A percentile compares a stretch with the other conserved stretches of the same genome.
phyloP scores from a whole-genome alignment of 2,329 filamentous ascomycete species.

The Botrytis fragariae region DNA sequence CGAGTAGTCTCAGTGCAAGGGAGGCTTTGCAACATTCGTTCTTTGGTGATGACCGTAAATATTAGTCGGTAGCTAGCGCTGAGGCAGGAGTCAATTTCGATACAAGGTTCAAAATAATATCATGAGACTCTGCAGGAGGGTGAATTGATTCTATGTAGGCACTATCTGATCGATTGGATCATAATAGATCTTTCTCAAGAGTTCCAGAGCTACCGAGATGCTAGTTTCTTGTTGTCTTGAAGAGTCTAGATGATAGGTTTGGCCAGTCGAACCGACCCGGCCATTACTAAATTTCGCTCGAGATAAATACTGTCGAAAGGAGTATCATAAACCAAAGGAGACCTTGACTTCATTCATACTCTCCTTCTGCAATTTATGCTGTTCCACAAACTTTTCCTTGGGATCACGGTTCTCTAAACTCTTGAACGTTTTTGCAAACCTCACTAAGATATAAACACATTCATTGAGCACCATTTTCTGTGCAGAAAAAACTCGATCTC shows the following conservation, averaged over 20 bases:
- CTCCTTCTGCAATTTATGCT: neutral
- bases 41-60: neutral
- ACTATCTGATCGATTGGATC: no score
- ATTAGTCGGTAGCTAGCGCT: rapidly evolving
- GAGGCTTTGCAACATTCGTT: neutral
- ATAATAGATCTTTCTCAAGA: no score
- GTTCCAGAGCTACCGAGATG: no score
- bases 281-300: neutral
- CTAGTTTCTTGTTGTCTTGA: no score
- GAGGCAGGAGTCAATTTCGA: no score
- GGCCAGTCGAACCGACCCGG: no score
- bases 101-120: no score
- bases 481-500: neutral
- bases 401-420: neutral
- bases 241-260: no score
- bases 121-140: neutral
- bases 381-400: neutral
- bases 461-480: slow-evolving; percentile 11
- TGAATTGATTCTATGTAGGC: no score
- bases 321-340: neutral
- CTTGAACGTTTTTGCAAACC: neutral
- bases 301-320: neutral
- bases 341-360: neutral
- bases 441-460: neutral
- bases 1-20: neutral